Conservation (phyloP, 1,139 yeast genomes). For the Candida labiduridarum region DNA sequence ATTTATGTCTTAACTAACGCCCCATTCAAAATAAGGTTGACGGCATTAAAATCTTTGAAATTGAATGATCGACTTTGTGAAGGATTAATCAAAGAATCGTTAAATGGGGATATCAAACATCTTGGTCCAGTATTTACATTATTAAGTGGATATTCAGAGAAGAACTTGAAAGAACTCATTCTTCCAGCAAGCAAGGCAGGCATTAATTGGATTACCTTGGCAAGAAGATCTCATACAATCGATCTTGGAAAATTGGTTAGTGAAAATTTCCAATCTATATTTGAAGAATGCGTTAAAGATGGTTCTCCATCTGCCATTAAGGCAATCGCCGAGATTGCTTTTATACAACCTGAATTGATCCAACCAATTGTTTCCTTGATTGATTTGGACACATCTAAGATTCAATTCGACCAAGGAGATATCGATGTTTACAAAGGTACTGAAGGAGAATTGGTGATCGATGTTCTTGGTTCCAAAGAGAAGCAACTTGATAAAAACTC, state of each 20-base stretch:
- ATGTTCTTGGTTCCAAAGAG: constrained; percentile 50
- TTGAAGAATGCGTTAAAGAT: constrained; percentile 21
- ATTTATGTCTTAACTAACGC: constrained; percentile 41
- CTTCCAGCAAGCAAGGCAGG: constrained; percentile 55
- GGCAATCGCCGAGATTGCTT: constrained; percentile 66
- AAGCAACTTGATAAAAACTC: constrained; percentile 58
- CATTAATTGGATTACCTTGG: constrained; percentile 75
- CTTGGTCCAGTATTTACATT: constrained; percentile 35
- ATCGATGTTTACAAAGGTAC: constrained; percentile 66
- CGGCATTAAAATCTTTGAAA: constrained; percentile 20
- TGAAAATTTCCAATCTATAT: constrained; percentile 38
- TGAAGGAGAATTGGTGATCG: constrained; percentile 71
- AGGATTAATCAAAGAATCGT: constrained; percentile 22
- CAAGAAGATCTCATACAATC: constrained; percentile 52
- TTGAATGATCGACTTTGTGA: constrained; percentile 12
- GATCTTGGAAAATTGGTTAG: constrained; percentile 68
- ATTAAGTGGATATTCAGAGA: constrained; percentile 24
- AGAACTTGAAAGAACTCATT: constrained; percentile 46
- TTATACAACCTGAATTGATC: constrained; percentile 65
- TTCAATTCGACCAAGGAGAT: constrained; percentile 25
- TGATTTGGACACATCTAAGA: constrained; percentile 35
- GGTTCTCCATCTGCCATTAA: constrained; percentile 48
- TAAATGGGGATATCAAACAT: constrained; percentile 2
- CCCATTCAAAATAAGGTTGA: constrained; percentile 32
- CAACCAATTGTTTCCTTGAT: constrained; percentile 55